phyloP scores from a whole-genome alignment of 1,284 basidiomycete genomes.

The Puccinia sorghi region DNA sequence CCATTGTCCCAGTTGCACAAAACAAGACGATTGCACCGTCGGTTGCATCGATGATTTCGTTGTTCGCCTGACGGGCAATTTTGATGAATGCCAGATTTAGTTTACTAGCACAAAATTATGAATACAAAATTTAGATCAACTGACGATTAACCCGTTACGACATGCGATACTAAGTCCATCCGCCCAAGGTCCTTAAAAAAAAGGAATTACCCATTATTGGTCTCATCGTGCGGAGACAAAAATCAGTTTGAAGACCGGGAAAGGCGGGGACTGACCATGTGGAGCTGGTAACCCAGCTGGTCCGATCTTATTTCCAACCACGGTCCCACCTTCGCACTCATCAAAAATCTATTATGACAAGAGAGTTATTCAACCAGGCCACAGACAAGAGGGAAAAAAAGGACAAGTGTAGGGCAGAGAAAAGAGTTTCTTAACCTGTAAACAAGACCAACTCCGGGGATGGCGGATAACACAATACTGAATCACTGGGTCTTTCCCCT shows the following conservation, averaged over 20 bases:
- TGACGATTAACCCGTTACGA: conserved; percentile 43
- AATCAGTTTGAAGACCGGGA: neutral
- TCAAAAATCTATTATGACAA: conserved; percentile 31
- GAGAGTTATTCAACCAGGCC: neutral
- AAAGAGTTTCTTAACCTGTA: conserved; percentile 26
- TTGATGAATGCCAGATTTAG: conserved; percentile 2
- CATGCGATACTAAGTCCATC: conserved; percentile 50
- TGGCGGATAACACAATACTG: conserved; percentile 40
- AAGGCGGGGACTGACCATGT: conserved; percentile 12
- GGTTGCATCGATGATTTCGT: conserved; percentile 50
- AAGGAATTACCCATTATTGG: neutral
- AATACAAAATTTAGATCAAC: neutral
- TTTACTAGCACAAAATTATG: neutral
- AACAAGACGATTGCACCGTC: conserved; percentile 49
- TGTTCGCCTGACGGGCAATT: conserved; percentile 29
- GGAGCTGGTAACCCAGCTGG: conserved; percentile 38
- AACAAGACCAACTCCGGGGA: conserved; percentile 44
- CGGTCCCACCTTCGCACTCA: conserved; percentile 26
- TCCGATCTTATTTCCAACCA: conserved; percentile 47
- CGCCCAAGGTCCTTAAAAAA: conserved; percentile 45
- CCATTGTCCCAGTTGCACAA: conserved; percentile 47
- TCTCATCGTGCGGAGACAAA: neutral
- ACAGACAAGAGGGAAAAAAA: neutral
- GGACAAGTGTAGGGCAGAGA: neutral
- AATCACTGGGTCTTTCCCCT: conserved; percentile 38